These are phyloP conservation scores for Rhododendron griersonianum DNA, from an alignment of 148 eudicot species.

Conservation along the genomic window DNA sequence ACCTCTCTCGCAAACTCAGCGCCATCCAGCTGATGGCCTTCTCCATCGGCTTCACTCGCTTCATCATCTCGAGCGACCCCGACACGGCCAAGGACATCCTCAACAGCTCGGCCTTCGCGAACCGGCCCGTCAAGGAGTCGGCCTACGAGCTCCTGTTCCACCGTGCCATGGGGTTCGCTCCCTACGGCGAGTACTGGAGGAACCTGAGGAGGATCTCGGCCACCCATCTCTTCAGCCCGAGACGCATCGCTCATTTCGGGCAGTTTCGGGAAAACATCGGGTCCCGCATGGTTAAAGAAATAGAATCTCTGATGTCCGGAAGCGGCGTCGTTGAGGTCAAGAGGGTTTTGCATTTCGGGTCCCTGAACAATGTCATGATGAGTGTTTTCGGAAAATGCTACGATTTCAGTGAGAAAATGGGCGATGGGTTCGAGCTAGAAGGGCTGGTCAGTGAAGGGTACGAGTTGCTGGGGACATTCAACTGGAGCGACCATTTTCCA, in stretches of 20 bases:
- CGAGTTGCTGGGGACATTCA: slow-evolving; percentile 66
- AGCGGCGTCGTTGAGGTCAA: slow-evolving; percentile 46
- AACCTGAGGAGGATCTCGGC: slow-evolving; percentile 63
- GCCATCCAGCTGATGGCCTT: slow-evolving; percentile 66
- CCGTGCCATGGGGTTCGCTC: slow-evolving; percentile 94
- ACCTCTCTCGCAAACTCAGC: slow-evolving; percentile 12
- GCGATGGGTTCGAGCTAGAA: slow-evolving; percentile 33
- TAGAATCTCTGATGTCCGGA: slow-evolving; percentile 25
- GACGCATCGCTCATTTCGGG: slow-evolving; percentile 34
- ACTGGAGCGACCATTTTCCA: slow-evolving; percentile 91
- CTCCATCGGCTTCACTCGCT: slow-evolving; percentile 75
- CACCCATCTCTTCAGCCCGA: slow-evolving; percentile 63
- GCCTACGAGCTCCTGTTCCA: slow-evolving; percentile 78
- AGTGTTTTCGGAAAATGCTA: slow-evolving; percentile 69
- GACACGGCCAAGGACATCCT: slow-evolving; percentile 74
- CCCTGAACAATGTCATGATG: slow-evolving; percentile 85
- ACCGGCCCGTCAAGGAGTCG: slow-evolving; percentile 80
- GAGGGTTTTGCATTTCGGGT: slow-evolving; percentile 57
- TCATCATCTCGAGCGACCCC: slow-evolving; percentile 57
- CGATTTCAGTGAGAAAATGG: slow-evolving; percentile 24
- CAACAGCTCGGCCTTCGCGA: slow-evolving; percentile 63
- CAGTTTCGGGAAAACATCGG: slow-evolving; percentile 41
- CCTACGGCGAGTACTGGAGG: slow-evolving; percentile 87
- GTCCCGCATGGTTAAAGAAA: slow-evolving; percentile 29
- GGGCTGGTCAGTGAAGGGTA: slow-evolving; percentile 79